Conservation (phyloP, 2,329 filamentous ascomycete species). For the Hymenoscyphus fructigenus region DNA sequence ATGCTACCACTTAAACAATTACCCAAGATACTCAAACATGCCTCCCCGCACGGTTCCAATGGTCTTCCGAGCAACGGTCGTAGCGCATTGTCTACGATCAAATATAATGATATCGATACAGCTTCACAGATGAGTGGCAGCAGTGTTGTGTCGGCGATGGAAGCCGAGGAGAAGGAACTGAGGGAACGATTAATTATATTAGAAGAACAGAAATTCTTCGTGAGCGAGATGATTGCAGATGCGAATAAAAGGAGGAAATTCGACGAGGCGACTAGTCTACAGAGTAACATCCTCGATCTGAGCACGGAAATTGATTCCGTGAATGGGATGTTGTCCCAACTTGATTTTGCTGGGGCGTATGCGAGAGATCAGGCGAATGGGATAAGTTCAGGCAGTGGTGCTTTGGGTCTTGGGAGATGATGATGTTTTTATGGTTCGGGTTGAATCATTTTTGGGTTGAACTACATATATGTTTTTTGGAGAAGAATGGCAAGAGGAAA, state of each 20-base stretch:
- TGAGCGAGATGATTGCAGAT: conserved; percentile 68
- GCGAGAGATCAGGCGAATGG: conserved; percentile 21
- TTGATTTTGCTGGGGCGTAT: conserved; percentile 46
- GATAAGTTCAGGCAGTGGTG: conserved; percentile 4
- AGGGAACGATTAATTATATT: conserved; percentile 66
- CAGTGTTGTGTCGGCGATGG: conserved; percentile 60
- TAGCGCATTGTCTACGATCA: conserved; percentile 56
- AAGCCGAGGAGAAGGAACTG: conserved; percentile 68
- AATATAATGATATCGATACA: conserved; percentile 52
- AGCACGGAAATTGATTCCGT: conserved; percentile 64
- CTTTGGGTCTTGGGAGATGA: conserved; percentile 10
- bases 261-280: conserved; percentile 65
- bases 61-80: conserved; percentile 26
- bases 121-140: conserved; percentile 53
- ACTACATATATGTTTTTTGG: not conserved
- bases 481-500: conserved; percentile 3
- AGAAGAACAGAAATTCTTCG: conserved; percentile 72
- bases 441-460: not conserved
- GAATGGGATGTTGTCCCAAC: conserved; percentile 54
- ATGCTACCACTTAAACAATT: conserved; percentile 70
- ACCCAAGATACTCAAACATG: conserved; percentile 60
- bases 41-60: conserved; percentile 50
- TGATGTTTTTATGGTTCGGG: not conserved
- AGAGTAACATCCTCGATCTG: conserved; percentile 64
- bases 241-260: conserved; percentile 67